These are phyloP conservation scores for Fusarium sp. DNA, from an alignment of 2,329 filamentous ascomycete genomes.

Conservation along the genomic window DNA sequence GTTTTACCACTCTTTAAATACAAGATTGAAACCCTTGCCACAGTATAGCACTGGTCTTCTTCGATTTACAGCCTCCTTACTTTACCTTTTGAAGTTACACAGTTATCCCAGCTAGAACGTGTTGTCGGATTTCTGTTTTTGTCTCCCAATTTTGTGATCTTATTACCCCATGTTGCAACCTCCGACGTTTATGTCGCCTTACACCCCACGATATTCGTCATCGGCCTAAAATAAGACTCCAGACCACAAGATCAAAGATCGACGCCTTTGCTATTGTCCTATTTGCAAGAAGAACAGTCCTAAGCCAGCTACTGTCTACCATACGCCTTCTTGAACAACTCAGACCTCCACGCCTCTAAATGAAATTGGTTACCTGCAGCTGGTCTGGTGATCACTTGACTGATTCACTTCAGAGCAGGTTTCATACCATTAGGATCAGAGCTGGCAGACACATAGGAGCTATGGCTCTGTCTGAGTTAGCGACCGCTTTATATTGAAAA, in stretches of 20 bases:
- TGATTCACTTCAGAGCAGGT: not conserved
- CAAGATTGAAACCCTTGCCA: not conserved
- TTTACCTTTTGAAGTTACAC: not conserved
- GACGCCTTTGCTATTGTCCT: not conserved
- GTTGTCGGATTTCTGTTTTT: not conserved
- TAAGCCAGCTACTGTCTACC: not conserved
- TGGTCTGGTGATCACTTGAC: conserved; percentile 11
- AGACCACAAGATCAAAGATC: conserved; percentile 25
- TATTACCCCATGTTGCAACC: not conserved
- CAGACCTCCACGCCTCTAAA: conserved; percentile 18
- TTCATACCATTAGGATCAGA: not conserved
- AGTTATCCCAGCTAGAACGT: not conserved
- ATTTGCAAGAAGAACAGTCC: conserved; percentile 26
- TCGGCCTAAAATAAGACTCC: conserved; percentile 20
- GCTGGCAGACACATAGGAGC: not conserved
- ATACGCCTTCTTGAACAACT: conserved; percentile 8
- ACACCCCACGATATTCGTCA: conserved; percentile 40
- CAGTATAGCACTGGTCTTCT: not conserved
- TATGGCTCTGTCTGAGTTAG: not conserved
- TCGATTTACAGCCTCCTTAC: not conserved
- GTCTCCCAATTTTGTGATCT: not conserved
- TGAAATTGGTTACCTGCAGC: conserved; percentile 1
- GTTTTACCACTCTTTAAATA: conserved; percentile 5
- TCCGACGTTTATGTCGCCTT: conserved; percentile 35
- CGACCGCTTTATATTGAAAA: not conserved